Base-by-base conservation (phyloP, 306 rosid species). In the Rosa persica region DNA sequence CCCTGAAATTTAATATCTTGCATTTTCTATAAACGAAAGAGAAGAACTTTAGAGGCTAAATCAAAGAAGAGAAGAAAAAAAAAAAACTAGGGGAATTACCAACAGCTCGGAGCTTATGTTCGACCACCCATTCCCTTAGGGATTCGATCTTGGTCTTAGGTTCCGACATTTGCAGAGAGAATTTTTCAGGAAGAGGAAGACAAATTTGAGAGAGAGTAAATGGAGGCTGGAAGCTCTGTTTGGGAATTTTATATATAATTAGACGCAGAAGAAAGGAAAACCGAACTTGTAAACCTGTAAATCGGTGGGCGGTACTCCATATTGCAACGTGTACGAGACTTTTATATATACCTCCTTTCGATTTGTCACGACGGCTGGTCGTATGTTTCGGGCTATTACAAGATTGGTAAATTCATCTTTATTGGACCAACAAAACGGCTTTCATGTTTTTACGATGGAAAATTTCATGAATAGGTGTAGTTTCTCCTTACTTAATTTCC, bases 61-160 rank as follows among this genome's bases (percentile, higher is more conserved):
- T 22, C 61, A 11, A 5, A 58, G 43, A 58, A 13, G 34, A 16
- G 34, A 16, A 72, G 71, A 44, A 16, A 47, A 67, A 38, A 15
- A 44, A 16, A 47, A 67, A 38, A 15, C 30, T 20, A 46, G 8
- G 55, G 62, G 55, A 85, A 57, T 74, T 87, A 95, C 99, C 99
- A 76, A 95, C 98, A 68, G 98, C 43, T 46, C 99, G 97, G 49
- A 95, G 98, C 87, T 93, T 95, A 83, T 95, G 97, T 5, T 95
- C 96, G 65, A 85, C 82, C 49, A 93, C 85, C 98, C 98, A 95
- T 67, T 83, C 95, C 86, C 97, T 89, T 0, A 86, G 0, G 54
- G 96, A 89, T 66, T 88, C 96, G 4, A 87, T 1, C 72, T 87
- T 89, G 70, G 82, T 83, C 88, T 86, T 93, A 17, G 95, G 65